Evolutionary conservation across 768 basidiomycete genomes (phyloP), one percentile per base, ranked within the genome.

Genomic region (Mycena alexandri): DNA sequence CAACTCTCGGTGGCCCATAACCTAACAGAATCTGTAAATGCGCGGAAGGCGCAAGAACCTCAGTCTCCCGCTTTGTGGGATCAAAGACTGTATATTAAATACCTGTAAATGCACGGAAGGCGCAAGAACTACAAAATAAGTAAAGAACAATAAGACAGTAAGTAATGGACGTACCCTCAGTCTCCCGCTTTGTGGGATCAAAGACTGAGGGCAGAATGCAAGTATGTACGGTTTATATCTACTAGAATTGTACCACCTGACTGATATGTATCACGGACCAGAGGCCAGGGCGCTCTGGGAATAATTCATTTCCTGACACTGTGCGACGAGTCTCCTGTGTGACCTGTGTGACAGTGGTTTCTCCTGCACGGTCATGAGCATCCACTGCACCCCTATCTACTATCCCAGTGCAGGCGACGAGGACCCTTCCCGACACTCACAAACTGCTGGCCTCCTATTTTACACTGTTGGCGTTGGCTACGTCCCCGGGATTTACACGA

Each of bases 261-360:
- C 22, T n/a, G 14, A 44, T 58, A 19, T 0, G 33, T 58, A 57
- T 60, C 38, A 52, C 25, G 52, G 64, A 24, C 64, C 54, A 22
- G 22, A 58, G 65, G 43, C 50, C 61, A 22, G 55, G 56, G 61
- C 44, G 66, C 14, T 5, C 46, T 19, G n/a, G 44, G n/a, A 29
- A 50, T 25, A 47, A 34, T 16, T 59, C 29, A 59, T 41, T 29
- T 58, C n/a, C 47, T 67, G 65, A 57, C 69, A 68, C 68, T n/a
- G n/a, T n/a, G n/a, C n/a, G n/a, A n/a, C n/a, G n/a, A n/a, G n/a
- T n/a, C n/a, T n/a, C n/a, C n/a, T n/a, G n/a, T n/a, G n/a, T n/a
- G n/a, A n/a, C n/a, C n/a, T n/a, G n/a, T n/a, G n/a, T n/a, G n/a
- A n/a, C n/a, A n/a, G n/a, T n/a, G n/a, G n/a, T n/a, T n/a, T n/a